phyloP scores from a whole-genome alignment of 2,329 filamentous ascomycete species.

The Beauveria brongniartii region DNA sequence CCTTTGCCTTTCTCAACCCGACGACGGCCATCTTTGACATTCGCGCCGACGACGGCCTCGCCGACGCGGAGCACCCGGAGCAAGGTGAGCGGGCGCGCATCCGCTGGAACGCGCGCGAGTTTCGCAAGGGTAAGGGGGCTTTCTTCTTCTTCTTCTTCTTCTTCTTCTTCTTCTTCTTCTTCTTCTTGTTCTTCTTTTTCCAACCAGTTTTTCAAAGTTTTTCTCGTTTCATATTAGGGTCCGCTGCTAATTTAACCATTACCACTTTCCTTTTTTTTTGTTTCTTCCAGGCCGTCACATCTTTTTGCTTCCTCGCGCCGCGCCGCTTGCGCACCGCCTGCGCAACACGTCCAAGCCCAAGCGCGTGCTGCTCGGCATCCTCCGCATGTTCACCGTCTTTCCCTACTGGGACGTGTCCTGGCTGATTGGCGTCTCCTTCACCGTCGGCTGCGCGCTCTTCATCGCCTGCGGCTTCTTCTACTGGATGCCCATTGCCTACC shows the following conservation, averaged over 20 bases:
- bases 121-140: slow-evolving; percentile 10
- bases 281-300: slow-evolving; percentile 10
- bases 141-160: too few relatives aligned
- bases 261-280: too few relatives aligned
- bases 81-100: slow-evolving; percentile 10
- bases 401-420: slow-evolving; percentile 19
- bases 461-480: slow-evolving; percentile 38
- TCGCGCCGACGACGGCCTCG: background rate
- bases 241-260: too few relatives aligned
- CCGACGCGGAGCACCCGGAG: slow-evolving; percentile 3
- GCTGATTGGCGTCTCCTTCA: slow-evolving; percentile 16
- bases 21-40: slow-evolving; percentile 15
- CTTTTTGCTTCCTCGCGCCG: slow-evolving; percentile 12
- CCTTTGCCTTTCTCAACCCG: slow-evolving; percentile 14
- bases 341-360: slow-evolving; percentile 7
- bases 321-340: slow-evolving; percentile 12
- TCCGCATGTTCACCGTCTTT: slow-evolving; percentile 16
- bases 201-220: too few relatives aligned
- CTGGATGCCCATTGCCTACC: slow-evolving; percentile 49
- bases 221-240: too few relatives aligned
- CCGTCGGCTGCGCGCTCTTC: slow-evolving; percentile 17
- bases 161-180: background rate
- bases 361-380: slow-evolving; percentile 12
- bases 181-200: background rate
- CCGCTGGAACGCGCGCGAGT: slow-evolving; percentile 14